Percentiles rank a stretch among this genome's conserved stretches.
phyloP scores from a whole-genome alignment of 2,329 filamentous ascomycete genomes.

The Curvularia hawaiiensis region DNA sequence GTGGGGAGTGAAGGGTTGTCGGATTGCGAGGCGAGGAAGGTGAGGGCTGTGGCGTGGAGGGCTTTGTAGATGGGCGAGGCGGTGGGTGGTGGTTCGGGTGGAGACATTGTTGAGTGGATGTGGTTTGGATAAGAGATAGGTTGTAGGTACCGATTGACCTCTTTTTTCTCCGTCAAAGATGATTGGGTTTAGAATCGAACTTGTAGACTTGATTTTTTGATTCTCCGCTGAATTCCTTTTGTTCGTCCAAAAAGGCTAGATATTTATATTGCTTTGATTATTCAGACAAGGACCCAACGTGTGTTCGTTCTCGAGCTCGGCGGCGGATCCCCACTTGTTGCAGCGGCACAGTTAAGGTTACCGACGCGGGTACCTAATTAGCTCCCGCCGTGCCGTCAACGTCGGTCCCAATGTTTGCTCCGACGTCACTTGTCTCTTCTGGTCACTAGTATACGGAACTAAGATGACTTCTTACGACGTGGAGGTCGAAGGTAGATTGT shows the following conservation, averaged over 20 bases:
- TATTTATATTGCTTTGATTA: neutral
- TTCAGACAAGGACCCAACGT: neutral
- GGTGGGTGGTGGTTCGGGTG: neutral
- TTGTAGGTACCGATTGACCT: neutral
- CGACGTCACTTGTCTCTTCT: neutral
- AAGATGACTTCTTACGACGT: too few species aligned
- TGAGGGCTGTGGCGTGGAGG: slow-evolving; percentile 22
- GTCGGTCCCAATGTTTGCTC: neutral
- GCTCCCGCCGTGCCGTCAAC: neutral
- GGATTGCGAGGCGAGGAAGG: slow-evolving; percentile 24
- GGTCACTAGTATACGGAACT: neutral
- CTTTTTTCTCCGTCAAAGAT: neutral
- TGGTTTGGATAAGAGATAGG: neutral
- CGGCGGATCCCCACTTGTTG: slow-evolving; percentile 1
- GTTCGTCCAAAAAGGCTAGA: neutral
- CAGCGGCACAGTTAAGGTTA: neutral
- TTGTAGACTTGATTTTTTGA: neutral
- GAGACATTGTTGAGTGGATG: neutral
- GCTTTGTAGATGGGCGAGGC: slow-evolving; percentile 17
- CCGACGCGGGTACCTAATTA: neutral
- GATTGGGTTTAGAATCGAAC: neutral
- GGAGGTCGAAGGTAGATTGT: neutral
- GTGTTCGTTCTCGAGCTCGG: neutral
- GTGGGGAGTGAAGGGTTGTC: slow-evolving; percentile 2
- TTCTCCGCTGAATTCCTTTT: neutral